These are phyloP conservation scores for Actinomortierella wolfii DNA, from an alignment of 371 early-diverging fungal species.

Conservation along the genomic window DNA sequence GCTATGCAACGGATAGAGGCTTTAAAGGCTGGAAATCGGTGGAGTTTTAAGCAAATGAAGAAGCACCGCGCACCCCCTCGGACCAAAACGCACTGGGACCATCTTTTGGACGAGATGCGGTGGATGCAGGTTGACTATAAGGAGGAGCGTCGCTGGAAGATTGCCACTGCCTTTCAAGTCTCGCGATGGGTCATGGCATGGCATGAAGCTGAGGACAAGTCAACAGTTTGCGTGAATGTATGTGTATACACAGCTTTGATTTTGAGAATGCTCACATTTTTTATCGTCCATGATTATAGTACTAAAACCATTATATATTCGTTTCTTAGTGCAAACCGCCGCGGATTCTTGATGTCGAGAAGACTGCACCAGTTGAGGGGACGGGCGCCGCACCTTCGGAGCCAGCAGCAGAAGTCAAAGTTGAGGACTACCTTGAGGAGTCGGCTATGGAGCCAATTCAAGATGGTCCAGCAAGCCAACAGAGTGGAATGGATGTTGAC, in stretches of 20 bases:
- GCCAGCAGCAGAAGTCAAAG: slow-evolving; percentile 10
- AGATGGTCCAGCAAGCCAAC: slow-evolving; percentile 7
- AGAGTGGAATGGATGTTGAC: slow-evolving; percentile 50
- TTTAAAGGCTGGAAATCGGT: slow-evolving; percentile 74
- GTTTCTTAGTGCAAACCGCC: slow-evolving; percentile 8
- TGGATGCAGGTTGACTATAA: slow-evolving; percentile 89
- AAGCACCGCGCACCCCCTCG: slow-evolving; percentile 72
- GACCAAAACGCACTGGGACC: slow-evolving; percentile 89
- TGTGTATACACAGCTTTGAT: slow-evolving; percentile 5
- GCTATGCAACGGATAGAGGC: slow-evolving; percentile 79
- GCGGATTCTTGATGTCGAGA: slow-evolving; percentile 12
- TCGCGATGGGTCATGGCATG: slow-evolving; percentile 82
- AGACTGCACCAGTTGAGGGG: not conserved
- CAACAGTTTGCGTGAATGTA: slow-evolving; percentile 67
- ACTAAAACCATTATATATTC: no score
- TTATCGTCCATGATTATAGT: not conserved
- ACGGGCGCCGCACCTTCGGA: not conserved
- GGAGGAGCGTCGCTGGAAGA: slow-evolving; percentile 87
- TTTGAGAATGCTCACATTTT: no score
- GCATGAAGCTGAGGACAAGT: slow-evolving; percentile 77
- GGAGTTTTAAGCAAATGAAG: slow-evolving; percentile 85
- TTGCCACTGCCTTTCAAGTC: slow-evolving; percentile 72
- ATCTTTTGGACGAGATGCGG: slow-evolving; percentile 86
- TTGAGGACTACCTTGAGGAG: slow-evolving; percentile 35
- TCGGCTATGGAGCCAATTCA: slow-evolving; percentile 30